Conservation (phyloP, 2,329 filamentous ascomycete genomes). For the Sporothrix curviconia region DNA sequence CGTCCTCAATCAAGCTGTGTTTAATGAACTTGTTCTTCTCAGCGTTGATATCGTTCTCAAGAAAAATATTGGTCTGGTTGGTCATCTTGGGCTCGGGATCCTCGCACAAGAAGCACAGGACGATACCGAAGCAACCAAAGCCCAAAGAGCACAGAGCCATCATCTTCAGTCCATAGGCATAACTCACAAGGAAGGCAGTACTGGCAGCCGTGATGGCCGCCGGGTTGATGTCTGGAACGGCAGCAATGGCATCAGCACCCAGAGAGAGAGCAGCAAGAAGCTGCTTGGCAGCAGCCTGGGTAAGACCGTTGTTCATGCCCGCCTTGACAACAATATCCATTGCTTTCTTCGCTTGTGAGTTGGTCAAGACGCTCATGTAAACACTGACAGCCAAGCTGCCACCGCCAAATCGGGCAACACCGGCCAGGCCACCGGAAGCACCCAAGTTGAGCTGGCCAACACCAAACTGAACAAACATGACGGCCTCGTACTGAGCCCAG, state of each 20-base stretch:
- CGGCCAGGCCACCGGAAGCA: slow-evolving; percentile 36
- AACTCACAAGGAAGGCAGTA: slow-evolving; percentile 27
- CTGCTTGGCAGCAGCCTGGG: slow-evolving; percentile 24
- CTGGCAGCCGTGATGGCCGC: slow-evolving; percentile 25
- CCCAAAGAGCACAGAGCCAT: slow-evolving; percentile 26
- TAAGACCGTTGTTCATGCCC: slow-evolving; percentile 30
- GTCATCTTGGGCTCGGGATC: slow-evolving; percentile 32
- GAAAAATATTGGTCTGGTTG: slow-evolving; percentile 31
- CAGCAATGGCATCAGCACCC: slow-evolving; percentile 21
- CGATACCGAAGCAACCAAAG: slow-evolving; percentile 27
- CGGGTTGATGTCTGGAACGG: slow-evolving; percentile 24
- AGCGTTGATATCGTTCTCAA: slow-evolving; percentile 29
- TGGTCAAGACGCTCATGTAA: slow-evolving; percentile 37
- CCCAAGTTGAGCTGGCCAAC: slow-evolving; percentile 43
- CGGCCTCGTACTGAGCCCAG: slow-evolving; percentile 41
- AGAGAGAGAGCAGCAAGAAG: slow-evolving; percentile 27
- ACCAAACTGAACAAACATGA: slow-evolving; percentile 44
- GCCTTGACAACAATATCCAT: slow-evolving; percentile 29
- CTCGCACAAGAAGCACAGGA: slow-evolving; percentile 28
- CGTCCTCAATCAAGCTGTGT: too few species aligned
- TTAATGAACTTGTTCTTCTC: slow-evolving; percentile 27
- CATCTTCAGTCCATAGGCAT: slow-evolving; percentile 25
- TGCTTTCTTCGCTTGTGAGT: slow-evolving; percentile 28
- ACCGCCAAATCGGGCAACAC: slow-evolving; percentile 37
- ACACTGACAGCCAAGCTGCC: slow-evolving; percentile 36